phyloP scores from a whole-genome alignment of 495 filamentous ascomycete species.

The Lasiosphaeria hispida region DNA sequence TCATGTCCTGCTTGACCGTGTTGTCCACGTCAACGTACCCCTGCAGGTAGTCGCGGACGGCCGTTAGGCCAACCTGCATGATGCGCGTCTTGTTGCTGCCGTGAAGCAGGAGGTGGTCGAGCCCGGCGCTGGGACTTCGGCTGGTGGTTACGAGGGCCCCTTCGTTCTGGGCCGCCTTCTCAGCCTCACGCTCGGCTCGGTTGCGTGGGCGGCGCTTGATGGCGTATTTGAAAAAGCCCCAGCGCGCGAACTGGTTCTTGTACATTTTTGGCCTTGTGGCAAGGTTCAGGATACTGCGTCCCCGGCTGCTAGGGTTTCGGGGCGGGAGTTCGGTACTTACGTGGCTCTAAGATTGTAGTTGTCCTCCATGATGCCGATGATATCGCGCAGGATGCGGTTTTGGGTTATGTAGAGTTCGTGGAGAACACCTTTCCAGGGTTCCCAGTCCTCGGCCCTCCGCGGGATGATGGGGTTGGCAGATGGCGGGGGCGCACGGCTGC shows the following conservation, averaged over 20 bases:
- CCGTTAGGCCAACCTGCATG: constrained; percentile 24
- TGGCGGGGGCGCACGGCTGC: constrained; percentile 3
- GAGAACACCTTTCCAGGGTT: constrained; percentile 30
- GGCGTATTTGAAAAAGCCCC: constrained; percentile 34
- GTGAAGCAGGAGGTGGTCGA: constrained; percentile 17
- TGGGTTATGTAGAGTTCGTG: constrained; percentile 34
- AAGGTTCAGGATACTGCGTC: not conserved
- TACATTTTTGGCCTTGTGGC: constrained; percentile 33
- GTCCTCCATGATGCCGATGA: constrained; percentile 32
- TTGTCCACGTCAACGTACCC: constrained; percentile 25
- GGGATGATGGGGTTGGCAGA: constrained; percentile 20
- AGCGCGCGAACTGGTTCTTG: constrained; percentile 33
- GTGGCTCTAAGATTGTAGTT: constrained; percentile 29
- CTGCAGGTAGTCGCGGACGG: constrained; percentile 27
- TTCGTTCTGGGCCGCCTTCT: constrained; percentile 9
- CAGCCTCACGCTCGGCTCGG: constrained; percentile 7
- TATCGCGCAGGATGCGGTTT: constrained; percentile 30
- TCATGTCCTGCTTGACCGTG: constrained; percentile 17
- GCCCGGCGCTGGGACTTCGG: not conserved
- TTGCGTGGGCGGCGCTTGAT: constrained; percentile 23
- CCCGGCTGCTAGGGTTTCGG: too few relatives aligned
- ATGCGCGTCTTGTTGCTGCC: constrained; percentile 16
- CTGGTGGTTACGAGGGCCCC: constrained; percentile 9
- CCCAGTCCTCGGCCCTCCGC: constrained; percentile 29
- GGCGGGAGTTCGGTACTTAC: constrained; percentile 14